Evolutionary conservation across 768 basidiomycete genomes (phyloP).

Genomic region (Lactarius tabidus): DNA sequence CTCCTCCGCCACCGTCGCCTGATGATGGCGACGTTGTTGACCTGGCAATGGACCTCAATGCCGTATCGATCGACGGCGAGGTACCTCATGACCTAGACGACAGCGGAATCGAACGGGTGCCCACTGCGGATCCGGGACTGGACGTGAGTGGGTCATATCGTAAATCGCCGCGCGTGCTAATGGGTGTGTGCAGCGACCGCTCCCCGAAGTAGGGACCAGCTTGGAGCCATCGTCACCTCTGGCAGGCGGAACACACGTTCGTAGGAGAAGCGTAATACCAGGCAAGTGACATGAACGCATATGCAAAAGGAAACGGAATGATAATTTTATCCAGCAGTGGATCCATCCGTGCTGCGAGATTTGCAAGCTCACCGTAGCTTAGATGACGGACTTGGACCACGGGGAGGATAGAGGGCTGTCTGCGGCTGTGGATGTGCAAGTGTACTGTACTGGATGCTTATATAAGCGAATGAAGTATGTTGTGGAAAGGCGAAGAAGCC

Average conservation of each 20-base stretch:
- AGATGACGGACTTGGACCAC: constrained; percentile 36
- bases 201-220: constrained; percentile 62
- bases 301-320: constrained; percentile 14
- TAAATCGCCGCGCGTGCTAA: constrained; percentile 24
- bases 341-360: constrained; percentile 84
- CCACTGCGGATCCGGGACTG: constrained; percentile 87
- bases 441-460: constrained; percentile 17
- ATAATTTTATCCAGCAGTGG: constrained; percentile 48
- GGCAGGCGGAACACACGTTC: constrained; percentile 68
- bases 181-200: constrained; percentile 47
- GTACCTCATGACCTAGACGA: constrained; percentile 67
- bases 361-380: constrained; percentile 83
- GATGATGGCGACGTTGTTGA: constrained; percentile 88
- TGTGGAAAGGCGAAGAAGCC: constrained; percentile 27
- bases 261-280: constrained; percentile 93
- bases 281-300: constrained; percentile 39
- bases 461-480: constrained; percentile 17
- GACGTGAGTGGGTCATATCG: constrained; percentile 55
- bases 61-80: constrained; percentile 71
- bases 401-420: constrained; percentile 2
- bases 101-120: constrained; percentile 80
- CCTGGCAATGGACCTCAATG: constrained; percentile 84
- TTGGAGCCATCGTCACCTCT: constrained; percentile 50
- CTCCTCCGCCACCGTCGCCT: constrained; percentile 73
- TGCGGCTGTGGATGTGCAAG: neutral